These are phyloP conservation scores for Phragmites australis DNA, from an alignment of 176 grass and related monocot species.

Conservation along the genomic window DNA sequence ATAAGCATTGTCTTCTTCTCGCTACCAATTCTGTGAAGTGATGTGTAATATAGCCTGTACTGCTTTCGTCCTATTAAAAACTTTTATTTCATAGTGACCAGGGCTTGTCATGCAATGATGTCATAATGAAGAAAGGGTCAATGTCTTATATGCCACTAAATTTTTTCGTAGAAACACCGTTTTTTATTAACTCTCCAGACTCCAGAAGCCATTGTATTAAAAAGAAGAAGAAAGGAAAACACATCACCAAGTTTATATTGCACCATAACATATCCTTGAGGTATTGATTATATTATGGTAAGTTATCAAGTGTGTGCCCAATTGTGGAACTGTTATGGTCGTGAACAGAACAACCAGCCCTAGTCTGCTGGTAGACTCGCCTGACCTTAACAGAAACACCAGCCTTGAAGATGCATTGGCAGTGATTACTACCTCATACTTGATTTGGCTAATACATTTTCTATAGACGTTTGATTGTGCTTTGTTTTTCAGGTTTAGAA, in stretches of 20 bases:
- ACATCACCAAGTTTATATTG: neutral
- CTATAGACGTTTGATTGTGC: neutral
- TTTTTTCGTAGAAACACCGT: neutral
- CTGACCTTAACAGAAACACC: neutral
- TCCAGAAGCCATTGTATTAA: neutral
- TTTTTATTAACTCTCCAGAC: neutral
- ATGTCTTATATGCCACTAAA: neutral
- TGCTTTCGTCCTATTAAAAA: neutral
- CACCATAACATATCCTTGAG: neutral
- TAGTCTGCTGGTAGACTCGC: neutral
- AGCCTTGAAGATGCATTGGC: slow-evolving; percentile 1
- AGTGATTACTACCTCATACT: neutral
- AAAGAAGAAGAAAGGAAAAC: neutral
- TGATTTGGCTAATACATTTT: neutral
- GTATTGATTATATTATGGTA: slow-evolving; percentile 4
- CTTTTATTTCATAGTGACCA: slow-evolving; percentile 9
- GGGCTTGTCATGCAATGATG: neutral
- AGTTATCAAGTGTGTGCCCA: slow-evolving; percentile 5
- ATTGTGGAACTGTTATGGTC: neutral
- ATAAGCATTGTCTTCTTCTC: neutral
- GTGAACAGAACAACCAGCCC: neutral
- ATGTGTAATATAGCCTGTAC: neutral
- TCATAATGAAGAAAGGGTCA: neutral
- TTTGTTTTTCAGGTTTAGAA: slow-evolving; percentile 8
- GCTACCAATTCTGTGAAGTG: neutral